Evolutionary conservation across 768 basidiomycete genomes (phyloP).

Genomic region (Kwoniella heveanensis): DNA sequence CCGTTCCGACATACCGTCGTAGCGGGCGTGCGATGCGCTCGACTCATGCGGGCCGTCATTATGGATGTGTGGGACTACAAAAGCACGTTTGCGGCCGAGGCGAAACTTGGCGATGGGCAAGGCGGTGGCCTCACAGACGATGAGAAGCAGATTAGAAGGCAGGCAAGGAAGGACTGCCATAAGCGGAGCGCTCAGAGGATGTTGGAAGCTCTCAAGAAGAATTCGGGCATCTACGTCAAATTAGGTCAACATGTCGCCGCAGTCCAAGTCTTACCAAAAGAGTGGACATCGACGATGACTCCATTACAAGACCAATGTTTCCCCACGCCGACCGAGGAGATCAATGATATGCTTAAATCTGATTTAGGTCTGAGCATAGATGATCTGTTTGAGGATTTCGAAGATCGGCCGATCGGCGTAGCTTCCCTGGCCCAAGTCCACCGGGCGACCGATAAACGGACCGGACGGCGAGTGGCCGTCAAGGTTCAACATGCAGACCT

Average conservation of each 20-base stretch:
- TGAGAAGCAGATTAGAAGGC: constrained; percentile 68
- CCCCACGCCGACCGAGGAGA: constrained; percentile 76
- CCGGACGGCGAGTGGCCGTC: constrained; percentile 78
- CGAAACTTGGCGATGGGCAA: constrained; percentile 61
- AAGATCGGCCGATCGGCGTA: constrained; percentile 85
- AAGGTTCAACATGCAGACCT: constrained; percentile 83
- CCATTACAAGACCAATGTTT: constrained; percentile 86
- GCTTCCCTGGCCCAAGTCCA: constrained; percentile 96
- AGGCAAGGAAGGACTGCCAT: constrained; percentile 73
- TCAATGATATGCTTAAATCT: constrained; percentile 72
- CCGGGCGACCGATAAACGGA: constrained; percentile 70
- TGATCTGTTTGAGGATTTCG: constrained; percentile 81
- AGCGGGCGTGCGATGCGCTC: constrained; percentile 75
- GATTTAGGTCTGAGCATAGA: constrained; percentile 70
- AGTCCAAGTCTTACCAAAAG: constrained; percentile 63
- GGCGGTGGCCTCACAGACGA: constrained; percentile 59
- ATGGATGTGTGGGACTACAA: constrained; percentile 52
- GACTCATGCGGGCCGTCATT: constrained; percentile 67
- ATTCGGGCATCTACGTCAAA: constrained; percentile 64
- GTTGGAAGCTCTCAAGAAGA: constrained; percentile 78
- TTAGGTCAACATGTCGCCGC: constrained; percentile 82
- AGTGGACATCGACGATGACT: constrained; percentile 63
- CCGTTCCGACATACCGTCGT: constrained; percentile 75
- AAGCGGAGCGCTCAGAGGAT: constrained; percentile 76
- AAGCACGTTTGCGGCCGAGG: constrained; percentile 46